phyloP scores from a whole-genome alignment of 768 basidiomycete species.

The Kwoniella newhampshirensis region DNA sequence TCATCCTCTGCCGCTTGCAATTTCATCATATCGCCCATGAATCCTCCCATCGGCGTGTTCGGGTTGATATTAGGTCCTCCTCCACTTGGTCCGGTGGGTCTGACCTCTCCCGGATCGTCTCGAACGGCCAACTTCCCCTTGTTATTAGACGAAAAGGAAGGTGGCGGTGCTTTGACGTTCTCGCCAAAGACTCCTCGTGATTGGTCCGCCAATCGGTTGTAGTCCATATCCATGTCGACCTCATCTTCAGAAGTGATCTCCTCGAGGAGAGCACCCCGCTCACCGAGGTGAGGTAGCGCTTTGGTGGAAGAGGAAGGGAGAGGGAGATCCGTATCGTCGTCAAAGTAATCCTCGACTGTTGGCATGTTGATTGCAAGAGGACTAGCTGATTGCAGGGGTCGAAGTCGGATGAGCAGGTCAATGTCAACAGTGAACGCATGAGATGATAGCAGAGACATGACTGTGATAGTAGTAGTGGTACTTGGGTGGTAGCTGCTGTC shows the following conservation, averaged over 20 bases:
- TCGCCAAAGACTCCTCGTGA: constrained; percentile 44
- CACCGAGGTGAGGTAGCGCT: constrained; percentile 64
- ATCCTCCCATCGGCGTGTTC: constrained; percentile 51
- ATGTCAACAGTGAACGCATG: not conserved
- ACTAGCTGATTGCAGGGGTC: not conserved
- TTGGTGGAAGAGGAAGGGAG: constrained; percentile 59
- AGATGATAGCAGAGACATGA: no score
- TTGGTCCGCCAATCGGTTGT: constrained; percentile 40
- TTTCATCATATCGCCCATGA: constrained; percentile 54
- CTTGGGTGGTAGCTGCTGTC: not conserved
- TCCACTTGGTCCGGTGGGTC: constrained; percentile 15
- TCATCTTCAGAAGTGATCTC: constrained; percentile 68
- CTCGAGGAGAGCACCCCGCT: constrained; percentile 73
- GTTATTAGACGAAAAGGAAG: constrained; percentile 7
- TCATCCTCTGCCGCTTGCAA: constrained; percentile 45
- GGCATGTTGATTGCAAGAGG: no score
- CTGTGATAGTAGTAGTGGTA: no score
- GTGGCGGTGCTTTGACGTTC: constrained; percentile 22
- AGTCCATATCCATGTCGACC: constrained; percentile 55
- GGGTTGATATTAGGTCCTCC: constrained; percentile 23
- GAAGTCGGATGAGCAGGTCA: not conserved
- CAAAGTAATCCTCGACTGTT: constrained; percentile 72
- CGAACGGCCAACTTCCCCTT: constrained; percentile 40
- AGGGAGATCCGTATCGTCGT: constrained; percentile 91
- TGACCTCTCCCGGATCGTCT: constrained; percentile 20